Evolutionary conservation across 805 yeast genomes (phyloP).

Genomic region (Clavispora phyllophila): DNA sequence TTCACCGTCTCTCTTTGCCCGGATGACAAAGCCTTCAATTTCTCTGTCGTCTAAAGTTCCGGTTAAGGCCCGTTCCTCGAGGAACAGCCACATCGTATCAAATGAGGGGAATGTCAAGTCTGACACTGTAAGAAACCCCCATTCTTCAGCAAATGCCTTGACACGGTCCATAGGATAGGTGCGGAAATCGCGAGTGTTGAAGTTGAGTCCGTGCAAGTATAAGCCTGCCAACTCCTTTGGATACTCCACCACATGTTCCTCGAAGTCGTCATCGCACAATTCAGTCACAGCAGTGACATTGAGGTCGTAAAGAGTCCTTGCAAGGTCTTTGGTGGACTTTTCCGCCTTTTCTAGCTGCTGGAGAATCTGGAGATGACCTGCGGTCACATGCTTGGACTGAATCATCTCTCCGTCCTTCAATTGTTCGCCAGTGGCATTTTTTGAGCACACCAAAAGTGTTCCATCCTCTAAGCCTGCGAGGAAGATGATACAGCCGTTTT

Average conservation of each 20-base stretch:
- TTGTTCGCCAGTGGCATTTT: slow-evolving; percentile 62
- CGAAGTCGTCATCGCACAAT: slow-evolving; percentile 86
- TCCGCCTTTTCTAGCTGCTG: slow-evolving; percentile 44
- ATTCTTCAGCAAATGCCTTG: slow-evolving; percentile 50
- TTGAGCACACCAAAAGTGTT: slow-evolving; percentile 79
- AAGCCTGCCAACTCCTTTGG: slow-evolving; percentile 65
- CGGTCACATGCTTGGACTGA: slow-evolving; percentile 64
- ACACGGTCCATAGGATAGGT: slow-evolving; percentile 66
- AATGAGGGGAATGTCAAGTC: slow-evolving; percentile 37
- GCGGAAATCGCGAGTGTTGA: slow-evolving; percentile 55
- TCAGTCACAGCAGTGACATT: slow-evolving; percentile 87
- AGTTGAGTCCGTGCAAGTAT: slow-evolving; percentile 84
- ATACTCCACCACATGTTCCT: slow-evolving; percentile 87
- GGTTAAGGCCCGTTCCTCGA: slow-evolving; percentile 52
- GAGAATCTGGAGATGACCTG: slow-evolving; percentile 58
- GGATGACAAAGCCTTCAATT: slow-evolving; percentile 89
- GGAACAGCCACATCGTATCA: slow-evolving; percentile 41
- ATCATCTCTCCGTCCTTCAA: slow-evolving; percentile 36
- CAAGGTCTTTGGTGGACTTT: slow-evolving; percentile 47
- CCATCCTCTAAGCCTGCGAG: slow-evolving; percentile 76
- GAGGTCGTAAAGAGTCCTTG: slow-evolving; percentile 41
- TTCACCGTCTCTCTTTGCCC: slow-evolving; percentile 42
- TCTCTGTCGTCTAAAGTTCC: slow-evolving; percentile 72
- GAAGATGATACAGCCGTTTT: slow-evolving; percentile 90
- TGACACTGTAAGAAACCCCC: slow-evolving; percentile 66